Conservation (phyloP, 2,329 filamentous ascomycete genomes). For the Arachnopeziza araneosa region DNA sequence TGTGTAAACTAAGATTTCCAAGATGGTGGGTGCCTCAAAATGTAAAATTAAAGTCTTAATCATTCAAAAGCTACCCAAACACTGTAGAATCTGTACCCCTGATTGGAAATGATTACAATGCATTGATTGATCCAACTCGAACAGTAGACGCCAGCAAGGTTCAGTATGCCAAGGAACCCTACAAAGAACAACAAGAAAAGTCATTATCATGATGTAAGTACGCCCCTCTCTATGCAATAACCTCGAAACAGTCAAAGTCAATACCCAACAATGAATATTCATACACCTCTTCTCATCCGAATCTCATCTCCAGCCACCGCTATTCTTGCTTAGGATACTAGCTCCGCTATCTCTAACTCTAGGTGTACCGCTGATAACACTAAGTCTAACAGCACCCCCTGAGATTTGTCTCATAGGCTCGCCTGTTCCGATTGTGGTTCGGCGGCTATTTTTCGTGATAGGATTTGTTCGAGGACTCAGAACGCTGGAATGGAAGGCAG, state of each 20-base stretch:
- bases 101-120: neutral
- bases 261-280: constrained; percentile 7
- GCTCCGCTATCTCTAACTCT: constrained; percentile 27
- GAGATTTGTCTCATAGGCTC: constrained; percentile 14
- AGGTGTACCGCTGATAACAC: constrained; percentile 20
- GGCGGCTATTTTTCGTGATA: constrained; percentile 44
- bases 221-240: constrained; percentile 12
- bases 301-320: constrained; percentile 26
- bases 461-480: constrained; percentile 56
- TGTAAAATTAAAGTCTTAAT: neutral
- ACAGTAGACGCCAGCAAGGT: neutral
- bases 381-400: constrained; percentile 15
- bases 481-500: constrained; percentile 49
- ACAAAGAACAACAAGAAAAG: constrained; percentile 8
- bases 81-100: neutral
- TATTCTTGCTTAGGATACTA: constrained; percentile 21
- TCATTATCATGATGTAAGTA: constrained; percentile 20
- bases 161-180: neutral
- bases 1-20: too few species aligned
- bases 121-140: neutral
- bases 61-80: neutral
- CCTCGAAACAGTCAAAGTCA: constrained; percentile 5
- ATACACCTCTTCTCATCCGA: neutral
- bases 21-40: neutral
- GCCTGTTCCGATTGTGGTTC: constrained; percentile 27